Evolutionary conservation across 257 asterid species (phyloP).

Genomic region (Nicotiana otophora): DNA sequence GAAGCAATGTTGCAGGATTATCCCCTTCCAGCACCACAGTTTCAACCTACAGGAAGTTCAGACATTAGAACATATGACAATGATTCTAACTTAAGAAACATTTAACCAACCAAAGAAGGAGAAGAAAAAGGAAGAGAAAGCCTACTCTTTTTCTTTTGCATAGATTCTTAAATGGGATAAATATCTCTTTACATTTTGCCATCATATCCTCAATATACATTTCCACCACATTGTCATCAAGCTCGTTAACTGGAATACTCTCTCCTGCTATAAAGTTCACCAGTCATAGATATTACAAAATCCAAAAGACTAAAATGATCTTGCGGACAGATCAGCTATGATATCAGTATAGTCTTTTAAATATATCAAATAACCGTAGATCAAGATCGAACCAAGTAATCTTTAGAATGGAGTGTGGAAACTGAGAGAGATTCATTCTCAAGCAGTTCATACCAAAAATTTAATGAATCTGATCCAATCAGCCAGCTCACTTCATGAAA

Average conservation of each 20-base stretch:
- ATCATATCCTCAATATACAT: slow-evolving; percentile 49
- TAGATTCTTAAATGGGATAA: slow-evolving; percentile 38
- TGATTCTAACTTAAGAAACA: not conserved
- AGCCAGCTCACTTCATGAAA: not conserved
- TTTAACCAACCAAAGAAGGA: slow-evolving; percentile 2
- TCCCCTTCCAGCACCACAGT: slow-evolving; percentile 69
- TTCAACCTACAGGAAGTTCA: slow-evolving; percentile 43
- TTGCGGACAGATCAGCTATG: not conserved
- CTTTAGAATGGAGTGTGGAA: not conserved
- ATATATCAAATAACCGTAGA: not conserved
- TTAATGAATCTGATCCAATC: not conserved
- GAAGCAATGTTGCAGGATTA: slow-evolving; percentile 58
- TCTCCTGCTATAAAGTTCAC: slow-evolving; percentile 53
- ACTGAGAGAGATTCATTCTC: not conserved
- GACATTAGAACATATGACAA: slow-evolving; percentile 9
- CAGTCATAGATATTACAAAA: not conserved
- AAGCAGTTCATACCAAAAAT: not conserved
- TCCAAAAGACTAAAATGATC: not conserved
- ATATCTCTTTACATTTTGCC: slow-evolving; percentile 46
- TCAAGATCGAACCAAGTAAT: not conserved
- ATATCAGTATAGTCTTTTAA: not conserved
- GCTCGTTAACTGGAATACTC: slow-evolving; percentile 42
- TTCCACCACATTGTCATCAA: slow-evolving; percentile 53
- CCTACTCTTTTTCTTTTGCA: slow-evolving; percentile 40
- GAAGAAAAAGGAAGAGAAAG: not conserved